Percentiles rank a stretch among this genome's conserved stretches.
Evolutionary conservation across 495 filamentous ascomycete genomes (phyloP).

Genomic region (Aspergillus carlsbadensis): DNA sequence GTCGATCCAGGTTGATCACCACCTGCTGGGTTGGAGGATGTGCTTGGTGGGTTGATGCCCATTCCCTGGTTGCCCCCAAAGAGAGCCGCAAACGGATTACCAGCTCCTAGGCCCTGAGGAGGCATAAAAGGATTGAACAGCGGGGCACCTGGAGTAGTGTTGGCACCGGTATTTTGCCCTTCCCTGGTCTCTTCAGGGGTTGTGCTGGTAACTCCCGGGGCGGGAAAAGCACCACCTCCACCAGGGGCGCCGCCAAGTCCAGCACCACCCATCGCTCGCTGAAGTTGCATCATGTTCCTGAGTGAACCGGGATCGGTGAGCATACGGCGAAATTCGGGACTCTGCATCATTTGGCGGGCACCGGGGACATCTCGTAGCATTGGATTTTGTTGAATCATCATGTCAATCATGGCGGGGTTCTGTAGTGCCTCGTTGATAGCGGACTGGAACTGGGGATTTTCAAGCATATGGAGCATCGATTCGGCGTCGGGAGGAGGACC

Average conservation of each 20-base stretch:
- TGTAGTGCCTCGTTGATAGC: conserved; percentile 91
- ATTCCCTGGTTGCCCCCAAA: conserved; percentile 49
- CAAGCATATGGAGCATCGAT: conserved; percentile 77
- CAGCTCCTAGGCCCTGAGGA: conserved; percentile 41
- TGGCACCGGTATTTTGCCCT: conserved; percentile 24
- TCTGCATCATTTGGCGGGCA: conserved; percentile 78
- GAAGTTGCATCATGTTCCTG: conserved; percentile 76
- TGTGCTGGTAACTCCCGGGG: conserved; percentile 83
- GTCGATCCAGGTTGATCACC: conserved; percentile 22
- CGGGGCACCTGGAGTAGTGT: conserved; percentile 16
- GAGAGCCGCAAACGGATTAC: conserved; percentile 73
- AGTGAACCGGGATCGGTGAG: conserved; percentile 90
- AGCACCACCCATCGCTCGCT: conserved; percentile 63
- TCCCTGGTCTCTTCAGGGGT: conserved; percentile 45
- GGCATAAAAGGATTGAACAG: conserved; percentile 42
- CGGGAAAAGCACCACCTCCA: conserved; percentile 65
- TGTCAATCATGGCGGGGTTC: conserved; percentile 87
- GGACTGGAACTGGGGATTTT: conserved; percentile 77
- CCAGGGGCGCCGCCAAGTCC: conserved; percentile 39
- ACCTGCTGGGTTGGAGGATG: conserved; percentile 19
- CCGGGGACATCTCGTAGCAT: conserved; percentile 82
- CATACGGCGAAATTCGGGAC: conserved; percentile 86
- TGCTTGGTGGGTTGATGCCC: conserved; percentile 28
- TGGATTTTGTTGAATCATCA: conserved; percentile 88
- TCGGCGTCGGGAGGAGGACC: conserved; percentile 81